Evolutionary conservation across 2,329 filamentous ascomycete species (phyloP).

Genomic region (Graphiopsis chlorocephala): DNA sequence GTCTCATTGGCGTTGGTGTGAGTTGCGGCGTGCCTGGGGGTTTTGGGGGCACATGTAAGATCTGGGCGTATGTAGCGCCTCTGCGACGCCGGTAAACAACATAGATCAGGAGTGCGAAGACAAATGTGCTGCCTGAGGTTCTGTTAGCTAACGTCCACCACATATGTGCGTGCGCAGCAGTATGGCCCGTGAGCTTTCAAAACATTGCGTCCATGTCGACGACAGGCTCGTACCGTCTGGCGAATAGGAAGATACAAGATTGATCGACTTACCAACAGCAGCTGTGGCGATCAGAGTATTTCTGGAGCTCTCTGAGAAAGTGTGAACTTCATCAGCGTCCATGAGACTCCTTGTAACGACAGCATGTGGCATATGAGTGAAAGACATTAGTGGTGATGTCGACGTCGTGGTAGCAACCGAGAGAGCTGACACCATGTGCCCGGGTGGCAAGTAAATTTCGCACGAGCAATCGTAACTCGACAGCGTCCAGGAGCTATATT

Average conservation of each 20-base stretch:
- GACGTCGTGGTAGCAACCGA: background rate
- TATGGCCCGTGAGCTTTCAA: background rate
- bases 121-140: conserved; percentile 20
- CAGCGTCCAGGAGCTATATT: background rate
- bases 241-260: background rate
- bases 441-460: background rate
- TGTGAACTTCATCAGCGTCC: background rate
- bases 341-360: background rate
- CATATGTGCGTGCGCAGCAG: background rate
- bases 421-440: background rate
- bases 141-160: background rate
- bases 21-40: conserved; percentile 20
- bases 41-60: conserved; percentile 23
- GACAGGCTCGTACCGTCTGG: background rate
- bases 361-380: background rate
- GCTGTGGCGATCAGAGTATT: conserved; percentile 25
- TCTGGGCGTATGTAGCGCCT: conserved; percentile 26
- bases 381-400: background rate
- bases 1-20: conserved; percentile 14
- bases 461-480: background rate
- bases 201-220: background rate
- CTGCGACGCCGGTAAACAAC: conserved; percentile 24
- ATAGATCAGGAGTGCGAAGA: conserved; percentile 25
- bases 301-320: conserved; percentile 18
- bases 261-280: conserved; percentile 23